phyloP scores from a whole-genome alignment of 768 basidiomycete species.

The Amanita phalloides region DNA sequence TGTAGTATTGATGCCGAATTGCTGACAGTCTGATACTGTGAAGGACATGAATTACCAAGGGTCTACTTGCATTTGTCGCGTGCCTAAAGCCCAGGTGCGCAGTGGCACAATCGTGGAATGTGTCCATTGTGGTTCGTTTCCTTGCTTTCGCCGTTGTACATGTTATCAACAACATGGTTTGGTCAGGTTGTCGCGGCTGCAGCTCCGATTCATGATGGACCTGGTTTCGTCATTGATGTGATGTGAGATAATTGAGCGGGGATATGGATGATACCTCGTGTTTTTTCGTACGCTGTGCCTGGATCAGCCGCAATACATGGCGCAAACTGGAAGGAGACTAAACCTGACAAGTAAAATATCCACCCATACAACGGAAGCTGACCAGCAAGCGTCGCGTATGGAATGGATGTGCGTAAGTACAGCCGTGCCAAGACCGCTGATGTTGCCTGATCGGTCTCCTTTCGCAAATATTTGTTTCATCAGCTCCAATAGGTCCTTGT shows the following conservation, averaged over 20 bases:
- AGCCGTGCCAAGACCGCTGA: too few relatives aligned
- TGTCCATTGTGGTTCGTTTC: constrained; percentile 83
- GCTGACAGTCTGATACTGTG: neutral
- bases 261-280: too few relatives aligned
- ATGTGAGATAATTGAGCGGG: neutral
- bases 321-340: too few relatives aligned
- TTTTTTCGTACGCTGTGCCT: too few relatives aligned
- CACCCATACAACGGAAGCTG: too few relatives aligned
- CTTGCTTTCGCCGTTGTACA: neutral
- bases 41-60: constrained; percentile 99
- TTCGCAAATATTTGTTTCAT: neutral
- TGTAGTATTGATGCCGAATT: neutral
- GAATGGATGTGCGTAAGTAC: neutral
- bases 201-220: constrained; percentile 67
- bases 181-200: constrained; percentile 77
- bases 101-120: constrained; percentile 91
- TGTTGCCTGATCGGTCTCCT: neutral
- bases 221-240: neutral
- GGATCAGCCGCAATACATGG: too few relatives aligned
- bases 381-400: neutral
- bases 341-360: too few relatives aligned
- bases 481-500: neutral
- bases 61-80: constrained; percentile 94
- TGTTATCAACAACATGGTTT: neutral
- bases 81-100: constrained; percentile 90